Base-by-base conservation (phyloP, 1,139 yeast species). In the Sugiyamaella novakii region DNA sequence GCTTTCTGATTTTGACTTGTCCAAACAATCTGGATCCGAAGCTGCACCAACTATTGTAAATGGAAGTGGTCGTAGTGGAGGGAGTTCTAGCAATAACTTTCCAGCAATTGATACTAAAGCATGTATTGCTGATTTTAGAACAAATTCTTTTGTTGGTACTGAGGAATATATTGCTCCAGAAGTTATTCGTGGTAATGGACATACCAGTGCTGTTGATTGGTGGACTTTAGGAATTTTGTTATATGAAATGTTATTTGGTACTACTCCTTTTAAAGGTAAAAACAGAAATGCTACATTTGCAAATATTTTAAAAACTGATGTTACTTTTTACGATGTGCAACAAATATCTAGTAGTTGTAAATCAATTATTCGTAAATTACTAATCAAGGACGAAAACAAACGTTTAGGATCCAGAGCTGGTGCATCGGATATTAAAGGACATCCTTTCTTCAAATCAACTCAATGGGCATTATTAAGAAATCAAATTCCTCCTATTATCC, bases 141-240 rank as follows among this genome's bases (percentile, higher is more conserved):
- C 98, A 2, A 94, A 92, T 65, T 89, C 97, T 1, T 92, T 92
- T 74, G 98, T 92, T 24, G 98, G 98, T 1, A 92, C 98, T 0
- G 98, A 92, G 63, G 98, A 92, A 65, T 92, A 92, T 65, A 89
- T 92, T 61, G 98, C 98, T 0, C 98, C 98, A 0, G 98, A 92
- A 65, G 98, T 92, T 7, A 92, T 92, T 52, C 75, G 95, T 62
- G 98, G 98, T 2, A 87, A 91, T 58, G 98, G 98, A 1, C 98
- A 92, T 63, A 92, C 98, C 0, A 85, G 92, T 19, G 96, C 98
- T 0, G 98, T 92, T 14, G 98, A 92, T 68, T 92, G 98, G 98
- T 92, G 98, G 98, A 92, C 98, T 0, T 73, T 92, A 54, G 98
- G 98, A 1, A 89, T 92, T 30, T 77, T 92, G 60, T 74, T 89